Conservation (phyloP, 805 yeast genomes). For the Lachancea kluyveri region DNA sequence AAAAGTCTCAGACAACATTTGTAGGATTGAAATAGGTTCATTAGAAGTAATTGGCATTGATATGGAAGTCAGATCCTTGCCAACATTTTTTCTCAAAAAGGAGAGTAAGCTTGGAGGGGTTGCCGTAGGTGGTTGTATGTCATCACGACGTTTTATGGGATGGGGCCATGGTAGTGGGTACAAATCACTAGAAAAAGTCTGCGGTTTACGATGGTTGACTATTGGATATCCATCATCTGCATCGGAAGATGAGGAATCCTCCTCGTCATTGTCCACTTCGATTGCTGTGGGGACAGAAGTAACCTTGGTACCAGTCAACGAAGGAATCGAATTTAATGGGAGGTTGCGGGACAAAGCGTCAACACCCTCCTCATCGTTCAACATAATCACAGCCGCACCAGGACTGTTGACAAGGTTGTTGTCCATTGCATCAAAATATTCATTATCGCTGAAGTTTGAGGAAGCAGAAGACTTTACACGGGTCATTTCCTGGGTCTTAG, state of each 20-base stretch:
- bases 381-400: conserved; percentile 48
- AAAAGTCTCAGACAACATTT: conserved; percentile 69
- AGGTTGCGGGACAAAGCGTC: too few relatives aligned
- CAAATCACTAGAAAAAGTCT: conserved; percentile 32
- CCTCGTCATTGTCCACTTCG: conserved; percentile 4
- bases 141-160: conserved; percentile 47
- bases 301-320: conserved; percentile 2
- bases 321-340: conserved; percentile 2
- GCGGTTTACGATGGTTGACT: conserved; percentile 5
- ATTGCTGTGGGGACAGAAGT: neutral
- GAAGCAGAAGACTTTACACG: conserved; percentile 4
- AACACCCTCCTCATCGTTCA: conserved; percentile 33
- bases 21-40: conserved; percentile 83
- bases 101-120: conserved; percentile 80
- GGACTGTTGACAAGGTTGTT: conserved; percentile 16
- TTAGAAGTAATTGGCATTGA: conserved; percentile 94
- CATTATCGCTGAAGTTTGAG: conserved; percentile 37
- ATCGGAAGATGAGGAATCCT: conserved; percentile 6
- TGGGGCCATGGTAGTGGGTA: conserved; percentile 58
- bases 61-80: conserved; percentile 78
- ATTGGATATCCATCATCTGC: conserved; percentile 3
- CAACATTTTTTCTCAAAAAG: conserved; percentile 81
- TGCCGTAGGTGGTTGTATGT: conserved; percentile 50
- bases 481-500: conserved; percentile 1
- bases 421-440: conserved; percentile 68